These are phyloP conservation scores for Hygrophoropsis aurantiaca DNA, from an alignment of 768 basidiomycete genomes.

Conservation along the genomic window DNA sequence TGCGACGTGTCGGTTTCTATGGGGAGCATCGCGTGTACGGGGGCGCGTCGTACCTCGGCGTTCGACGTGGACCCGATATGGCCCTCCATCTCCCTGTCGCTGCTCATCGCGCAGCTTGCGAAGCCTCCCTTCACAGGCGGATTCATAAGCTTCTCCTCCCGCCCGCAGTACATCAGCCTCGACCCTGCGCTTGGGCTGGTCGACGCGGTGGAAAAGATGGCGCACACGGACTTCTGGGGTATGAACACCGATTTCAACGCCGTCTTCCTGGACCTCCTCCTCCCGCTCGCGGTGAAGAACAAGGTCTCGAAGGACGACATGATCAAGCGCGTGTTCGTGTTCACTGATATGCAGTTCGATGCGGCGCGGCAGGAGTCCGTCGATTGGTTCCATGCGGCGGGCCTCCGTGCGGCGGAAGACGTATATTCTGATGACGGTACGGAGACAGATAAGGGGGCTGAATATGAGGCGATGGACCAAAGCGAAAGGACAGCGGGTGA, in stretches of 20 bases:
- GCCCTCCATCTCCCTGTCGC: conserved; percentile 67
- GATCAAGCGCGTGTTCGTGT: conserved; percentile 75
- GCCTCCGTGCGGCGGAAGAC: too few species aligned
- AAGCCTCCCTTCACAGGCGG: conserved; percentile 61
- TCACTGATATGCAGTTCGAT: conserved; percentile 82
- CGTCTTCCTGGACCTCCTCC: conserved; percentile 63
- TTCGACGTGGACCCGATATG: conserved; percentile 46
- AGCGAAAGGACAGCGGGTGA: too few species aligned
- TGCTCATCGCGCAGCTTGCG: conserved; percentile 64
- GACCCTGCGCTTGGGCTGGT: conserved; percentile 38
- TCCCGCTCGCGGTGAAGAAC: conserved; percentile 57
- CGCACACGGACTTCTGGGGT: conserved; percentile 45
- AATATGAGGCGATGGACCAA: too few species aligned
- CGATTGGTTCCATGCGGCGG: too few species aligned
- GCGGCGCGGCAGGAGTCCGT: too few species aligned
- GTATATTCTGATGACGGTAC: too few species aligned
- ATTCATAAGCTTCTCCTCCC: conserved; percentile 67
- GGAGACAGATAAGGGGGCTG: too few species aligned
- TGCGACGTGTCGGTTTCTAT: conserved; percentile 82
- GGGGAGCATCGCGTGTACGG: conserved; percentile 35
- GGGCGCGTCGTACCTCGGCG: conserved; percentile 1
- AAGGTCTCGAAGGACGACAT: conserved; percentile 63
- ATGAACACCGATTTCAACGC: conserved; percentile 64
- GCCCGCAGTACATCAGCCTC: conserved; percentile 50
- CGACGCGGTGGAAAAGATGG: conserved; percentile 39